A percentile compares a stretch with the other conserved stretches of the same genome.
Evolutionary conservation across 768 basidiomycete species (phyloP).

Genomic region (Suillus placidus): DNA sequence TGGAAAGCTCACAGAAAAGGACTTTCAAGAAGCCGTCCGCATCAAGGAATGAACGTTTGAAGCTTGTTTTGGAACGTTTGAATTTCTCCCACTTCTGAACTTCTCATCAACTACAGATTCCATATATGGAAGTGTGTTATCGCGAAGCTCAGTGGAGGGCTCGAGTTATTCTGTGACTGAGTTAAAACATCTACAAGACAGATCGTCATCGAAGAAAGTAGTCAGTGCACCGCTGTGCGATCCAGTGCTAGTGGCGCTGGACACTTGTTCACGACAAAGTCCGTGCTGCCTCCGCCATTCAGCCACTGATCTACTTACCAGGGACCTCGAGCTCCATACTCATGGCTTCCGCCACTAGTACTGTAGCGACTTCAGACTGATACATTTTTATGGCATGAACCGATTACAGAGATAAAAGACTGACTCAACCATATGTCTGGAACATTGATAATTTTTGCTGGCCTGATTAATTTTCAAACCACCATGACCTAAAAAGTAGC

Average conservation of each 20-base stretch:
- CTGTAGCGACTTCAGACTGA: not conserved
- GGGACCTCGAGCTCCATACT: not conserved
- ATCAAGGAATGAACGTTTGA: not conserved
- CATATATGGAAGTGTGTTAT: slow-evolving; percentile 26
- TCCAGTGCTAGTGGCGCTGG: not conserved
- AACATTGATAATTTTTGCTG: not conserved
- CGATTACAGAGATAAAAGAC: not conserved
- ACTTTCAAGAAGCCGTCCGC: not conserved
- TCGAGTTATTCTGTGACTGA: not conserved
- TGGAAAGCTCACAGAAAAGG: not conserved
- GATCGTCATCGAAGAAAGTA: not conserved
- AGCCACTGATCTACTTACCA: not conserved
- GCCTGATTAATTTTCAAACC: slow-evolving; percentile 5
- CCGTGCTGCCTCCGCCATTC: not conserved
- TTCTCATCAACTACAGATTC: slow-evolving; percentile 28
- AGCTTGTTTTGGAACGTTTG: not conserved
- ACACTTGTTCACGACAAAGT: not conserved
- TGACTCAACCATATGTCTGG: not conserved
- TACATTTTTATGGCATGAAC: not conserved
- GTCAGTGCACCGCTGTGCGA: not conserved
- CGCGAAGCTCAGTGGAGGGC: not conserved
- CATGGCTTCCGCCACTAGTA: not conserved
- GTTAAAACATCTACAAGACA: too few relatives aligned
- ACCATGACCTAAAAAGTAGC: slow-evolving; percentile 17
- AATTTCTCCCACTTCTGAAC: not conserved